Conservation (phyloP, 1,139 yeast genomes). For the Sugiyamaella neomexicana region DNA sequence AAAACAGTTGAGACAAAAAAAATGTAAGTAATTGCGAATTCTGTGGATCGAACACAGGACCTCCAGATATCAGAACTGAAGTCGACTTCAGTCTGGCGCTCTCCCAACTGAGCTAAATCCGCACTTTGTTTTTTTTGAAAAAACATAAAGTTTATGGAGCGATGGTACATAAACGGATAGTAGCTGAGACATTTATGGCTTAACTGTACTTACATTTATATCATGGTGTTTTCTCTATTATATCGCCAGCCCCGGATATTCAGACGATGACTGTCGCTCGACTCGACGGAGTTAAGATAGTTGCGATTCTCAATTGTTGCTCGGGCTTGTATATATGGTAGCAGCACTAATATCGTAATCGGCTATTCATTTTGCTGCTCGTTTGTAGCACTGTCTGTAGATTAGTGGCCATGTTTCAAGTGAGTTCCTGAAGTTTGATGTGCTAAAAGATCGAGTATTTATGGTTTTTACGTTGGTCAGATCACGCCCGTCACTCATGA, state of each 20-base stretch:
- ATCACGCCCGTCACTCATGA: neutral
- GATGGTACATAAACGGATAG: neutral
- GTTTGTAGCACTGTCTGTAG: neutral
- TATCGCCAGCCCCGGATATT: neutral
- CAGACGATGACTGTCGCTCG: neutral
- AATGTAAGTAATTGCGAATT: slow-evolving; percentile 9
- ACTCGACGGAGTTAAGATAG: neutral
- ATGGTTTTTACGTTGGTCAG: neutral
- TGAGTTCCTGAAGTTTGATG: neutral
- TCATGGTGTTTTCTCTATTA: neutral
- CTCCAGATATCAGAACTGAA: slow-evolving; percentile 15
- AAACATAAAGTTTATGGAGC: no score
- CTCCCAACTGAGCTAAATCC: slow-evolving; percentile 19
- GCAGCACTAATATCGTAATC: neutral
- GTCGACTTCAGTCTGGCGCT: slow-evolving; percentile 18
- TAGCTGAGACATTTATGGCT: neutral
- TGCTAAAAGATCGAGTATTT: no score
- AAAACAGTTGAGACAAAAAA: neutral
- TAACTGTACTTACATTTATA: neutral
- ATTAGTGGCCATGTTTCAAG: neutral
- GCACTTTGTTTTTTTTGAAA: neutral
- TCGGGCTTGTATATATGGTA: neutral
- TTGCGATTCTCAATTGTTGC: neutral
- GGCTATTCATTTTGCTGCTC: neutral
- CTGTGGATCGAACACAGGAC: slow-evolving; percentile 20